phyloP scores from a whole-genome alignment of 2,329 filamentous ascomycete species.

The Xylariaceae sp. region DNA sequence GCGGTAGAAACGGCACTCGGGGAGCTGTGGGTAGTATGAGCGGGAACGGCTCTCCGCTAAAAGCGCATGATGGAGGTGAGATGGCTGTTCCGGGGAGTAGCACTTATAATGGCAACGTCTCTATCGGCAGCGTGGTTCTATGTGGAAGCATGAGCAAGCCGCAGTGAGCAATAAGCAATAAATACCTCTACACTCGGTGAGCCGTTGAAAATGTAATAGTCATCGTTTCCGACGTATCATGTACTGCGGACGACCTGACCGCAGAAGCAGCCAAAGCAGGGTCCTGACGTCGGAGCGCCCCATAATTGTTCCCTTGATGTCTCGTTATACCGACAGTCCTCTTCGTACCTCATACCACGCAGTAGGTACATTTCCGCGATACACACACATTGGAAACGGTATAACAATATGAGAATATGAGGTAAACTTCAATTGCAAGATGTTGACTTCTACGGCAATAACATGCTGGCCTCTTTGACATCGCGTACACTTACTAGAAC shows the following conservation, averaged over 20 bases:
- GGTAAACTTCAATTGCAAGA: too few species aligned
- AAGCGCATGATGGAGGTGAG: conserved; percentile 14
- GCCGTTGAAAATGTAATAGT: conserved; percentile 27
- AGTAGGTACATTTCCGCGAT: background rate
- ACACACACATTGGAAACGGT: too few species aligned
- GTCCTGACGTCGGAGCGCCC: conserved; percentile 28
- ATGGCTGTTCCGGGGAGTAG: background rate
- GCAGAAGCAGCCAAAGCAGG: conserved; percentile 4
- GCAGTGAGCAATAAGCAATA: background rate
- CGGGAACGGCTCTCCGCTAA: conserved; percentile 13
- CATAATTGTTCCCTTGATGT: background rate
- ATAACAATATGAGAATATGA: too few species aligned
- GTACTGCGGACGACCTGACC: background rate
- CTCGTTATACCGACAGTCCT: too few species aligned
- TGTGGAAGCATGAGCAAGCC: background rate
- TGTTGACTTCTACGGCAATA: too few species aligned
- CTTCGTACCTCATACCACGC: background rate
- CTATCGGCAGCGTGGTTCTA: background rate
- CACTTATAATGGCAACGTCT: background rate
- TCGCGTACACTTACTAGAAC: too few species aligned
- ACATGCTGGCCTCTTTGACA: too few species aligned
- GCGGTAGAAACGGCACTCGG: background rate
- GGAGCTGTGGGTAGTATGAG: background rate
- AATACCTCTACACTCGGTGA: background rate
- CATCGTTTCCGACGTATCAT: conserved; percentile 24